Conservation (phyloP, 495 filamentous ascomycete genomes). For the Xylaria longipes region DNA sequence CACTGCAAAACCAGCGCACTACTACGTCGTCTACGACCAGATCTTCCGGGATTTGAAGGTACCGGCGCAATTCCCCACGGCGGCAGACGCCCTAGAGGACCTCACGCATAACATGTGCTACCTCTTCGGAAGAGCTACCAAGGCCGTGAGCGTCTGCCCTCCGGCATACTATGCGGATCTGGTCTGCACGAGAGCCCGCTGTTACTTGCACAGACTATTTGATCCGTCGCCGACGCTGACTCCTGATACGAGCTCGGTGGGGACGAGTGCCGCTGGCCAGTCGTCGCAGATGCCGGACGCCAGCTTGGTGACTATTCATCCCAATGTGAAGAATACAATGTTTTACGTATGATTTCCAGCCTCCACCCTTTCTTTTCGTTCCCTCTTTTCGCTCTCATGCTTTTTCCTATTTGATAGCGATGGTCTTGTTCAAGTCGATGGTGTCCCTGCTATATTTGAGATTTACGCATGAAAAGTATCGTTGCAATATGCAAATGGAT, state of each 20-base stretch:
- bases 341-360: conserved; percentile 62
- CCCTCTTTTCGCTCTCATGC: no score
- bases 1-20: conserved; percentile 72
- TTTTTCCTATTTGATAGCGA: no score
- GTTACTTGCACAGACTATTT: conserved; percentile 60
- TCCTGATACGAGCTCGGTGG: conserved; percentile 33
- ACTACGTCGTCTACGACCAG: conserved; percentile 68
- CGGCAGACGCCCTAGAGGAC: conserved; percentile 57
- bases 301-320: conserved; percentile 41
- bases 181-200: conserved; percentile 64
- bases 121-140: conserved; percentile 68
- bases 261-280: conserved; percentile 26
- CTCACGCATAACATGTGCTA: conserved; percentile 70
- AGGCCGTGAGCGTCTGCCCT: conserved; percentile 66
- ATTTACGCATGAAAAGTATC: no score
- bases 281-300: conserved; percentile 24
- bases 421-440: no score
- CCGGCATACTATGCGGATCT: conserved; percentile 74
- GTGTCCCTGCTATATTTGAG: no score
- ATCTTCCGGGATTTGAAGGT: conserved; percentile 47
- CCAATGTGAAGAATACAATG: conserved; percentile 61
- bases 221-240: conserved; percentile 31
- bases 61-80: not conserved
- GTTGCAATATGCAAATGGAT: no score
- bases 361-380: no score